These are phyloP conservation scores for sorghum (Sorghum bicolor) DNA, from an alignment of 176 grass and related monocot genomes.

Conservation along the genomic window Sorghum_bicolor_NCBIv3 NC_012876.2:62360501-62361000, in stretches of 20 bases:
- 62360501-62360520: background rate
- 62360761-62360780: background rate
- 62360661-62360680: background rate
- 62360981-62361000: too few relatives aligned
- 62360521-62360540: too few relatives aligned
- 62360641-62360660: slow-evolving; percentile 9
- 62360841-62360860: slow-evolving; percentile 9
- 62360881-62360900: background rate
- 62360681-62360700: background rate
- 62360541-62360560: background rate
- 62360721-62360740: too few relatives aligned
- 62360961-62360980: background rate
- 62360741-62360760: background rate
- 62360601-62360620: background rate
- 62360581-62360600: too few relatives aligned
- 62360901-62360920: background rate
- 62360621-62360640: background rate
- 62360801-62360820: background rate
- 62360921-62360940: background rate
- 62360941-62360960: background rate
- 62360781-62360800: background rate
- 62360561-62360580: background rate
- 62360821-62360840: background rate
- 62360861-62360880: background rate
- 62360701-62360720: background rate